Conservation (phyloP, 1,284 basidiomycete genomes). For the Cutaneotrichosporon dermatis region DNA sequence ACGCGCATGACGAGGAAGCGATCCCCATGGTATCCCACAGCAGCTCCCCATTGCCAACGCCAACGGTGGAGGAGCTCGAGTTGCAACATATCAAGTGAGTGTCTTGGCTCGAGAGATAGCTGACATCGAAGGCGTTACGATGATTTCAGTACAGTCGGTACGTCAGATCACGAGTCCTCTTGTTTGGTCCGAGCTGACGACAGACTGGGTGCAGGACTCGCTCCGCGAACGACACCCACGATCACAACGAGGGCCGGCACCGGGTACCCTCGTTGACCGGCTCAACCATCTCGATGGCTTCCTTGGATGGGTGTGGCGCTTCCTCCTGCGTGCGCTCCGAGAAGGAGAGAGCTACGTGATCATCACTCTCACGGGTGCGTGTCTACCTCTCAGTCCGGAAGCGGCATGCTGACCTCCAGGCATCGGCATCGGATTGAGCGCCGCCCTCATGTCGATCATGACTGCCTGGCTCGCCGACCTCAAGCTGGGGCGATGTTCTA, state of each 20-base stretch:
- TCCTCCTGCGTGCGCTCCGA: constrained; percentile 55
- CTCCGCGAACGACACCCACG: constrained; percentile 68
- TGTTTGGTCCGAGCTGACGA: background rate
- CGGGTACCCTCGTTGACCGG: constrained; percentile 27
- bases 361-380: constrained; percentile 70
- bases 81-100: constrained; percentile 51
- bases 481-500: constrained; percentile 92
- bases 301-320: constrained; percentile 60
- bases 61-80: constrained; percentile 41
- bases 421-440: constrained; percentile 84
- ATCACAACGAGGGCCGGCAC: constrained; percentile 18
- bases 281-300: constrained; percentile 40
- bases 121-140: constrained; percentile 48
- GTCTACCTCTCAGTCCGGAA: too few species aligned
- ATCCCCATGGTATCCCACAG: background rate
- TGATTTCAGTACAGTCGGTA: constrained; percentile 77
- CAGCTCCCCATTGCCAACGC: background rate
- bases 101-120: background rate
- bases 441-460: constrained; percentile 89
- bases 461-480: constrained; percentile 98
- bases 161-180: constrained; percentile 22
- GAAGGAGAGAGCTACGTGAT: constrained; percentile 67
- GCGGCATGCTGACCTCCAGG: too few species aligned
- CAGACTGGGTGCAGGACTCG: constrained; percentile 94
- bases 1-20: constrained; percentile 1